phyloP scores from a whole-genome alignment of 2,329 filamentous ascomycete genomes.

The Clonostachys sp. region DNA sequence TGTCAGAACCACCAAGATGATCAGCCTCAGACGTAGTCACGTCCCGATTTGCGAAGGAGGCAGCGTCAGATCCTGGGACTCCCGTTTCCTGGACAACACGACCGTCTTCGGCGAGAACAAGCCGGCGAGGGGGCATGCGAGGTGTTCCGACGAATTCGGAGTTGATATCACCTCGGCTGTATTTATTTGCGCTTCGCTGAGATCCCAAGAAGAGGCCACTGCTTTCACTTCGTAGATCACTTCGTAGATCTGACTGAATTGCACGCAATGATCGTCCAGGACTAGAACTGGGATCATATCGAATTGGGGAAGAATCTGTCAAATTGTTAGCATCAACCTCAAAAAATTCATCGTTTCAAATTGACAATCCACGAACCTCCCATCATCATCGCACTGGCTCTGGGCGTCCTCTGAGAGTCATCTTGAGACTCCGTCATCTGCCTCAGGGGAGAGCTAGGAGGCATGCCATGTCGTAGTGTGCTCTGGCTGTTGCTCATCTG shows the following conservation, averaged over 20 bases:
- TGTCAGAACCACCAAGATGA: conserved; percentile 68
- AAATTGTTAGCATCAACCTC: neutral
- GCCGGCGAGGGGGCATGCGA: conserved; percentile 40
- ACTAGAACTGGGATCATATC: conserved; percentile 87
- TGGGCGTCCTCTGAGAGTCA: conserved; percentile 62
- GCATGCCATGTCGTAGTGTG: conserved; percentile 26
- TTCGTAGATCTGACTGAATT: conserved; percentile 53
- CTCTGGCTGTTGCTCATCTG: conserved; percentile 55
- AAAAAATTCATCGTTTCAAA: too few relatives aligned
- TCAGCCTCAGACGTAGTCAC: conserved; percentile 92
- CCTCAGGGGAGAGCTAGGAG: conserved; percentile 55
- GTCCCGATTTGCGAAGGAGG: conserved; percentile 59
- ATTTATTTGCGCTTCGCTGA: conserved; percentile 48
- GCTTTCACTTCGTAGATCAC: conserved; percentile 65
- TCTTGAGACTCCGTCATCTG: conserved; percentile 56
- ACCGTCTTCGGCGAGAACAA: conserved; percentile 56
- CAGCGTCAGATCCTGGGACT: conserved; percentile 49
- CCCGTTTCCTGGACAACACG: conserved; percentile 51
- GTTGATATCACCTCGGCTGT: conserved; percentile 78
- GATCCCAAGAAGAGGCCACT: conserved; percentile 79
- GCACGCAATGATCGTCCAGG: conserved; percentile 57
- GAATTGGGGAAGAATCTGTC: conserved; percentile 85
- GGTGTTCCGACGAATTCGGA: conserved; percentile 65
- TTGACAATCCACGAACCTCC: neutral
- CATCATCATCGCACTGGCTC: conserved; percentile 52